Conservation (phyloP, 2,329 filamentous ascomycete genomes). For the Beauveria bassiana region DNA sequence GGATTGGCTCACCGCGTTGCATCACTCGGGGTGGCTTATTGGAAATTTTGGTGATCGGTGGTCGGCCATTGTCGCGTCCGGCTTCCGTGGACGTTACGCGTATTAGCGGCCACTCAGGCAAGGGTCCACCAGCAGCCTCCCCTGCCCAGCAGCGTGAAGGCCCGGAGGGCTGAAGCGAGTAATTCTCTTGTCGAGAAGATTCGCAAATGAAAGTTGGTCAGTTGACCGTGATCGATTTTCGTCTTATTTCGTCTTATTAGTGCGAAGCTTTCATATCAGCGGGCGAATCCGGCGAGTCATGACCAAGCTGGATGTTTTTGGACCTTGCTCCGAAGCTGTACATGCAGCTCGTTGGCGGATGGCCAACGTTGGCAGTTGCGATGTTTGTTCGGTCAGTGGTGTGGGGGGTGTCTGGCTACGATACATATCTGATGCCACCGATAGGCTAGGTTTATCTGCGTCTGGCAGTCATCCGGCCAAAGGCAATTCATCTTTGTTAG, state of each 20-base stretch:
- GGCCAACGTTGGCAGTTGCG: background rate
- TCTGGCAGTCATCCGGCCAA: background rate
- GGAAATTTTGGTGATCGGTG: background rate
- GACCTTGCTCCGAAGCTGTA: background rate
- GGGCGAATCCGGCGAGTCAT: constrained; percentile 2
- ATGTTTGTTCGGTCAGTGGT: background rate
- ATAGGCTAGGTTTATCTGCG: background rate
- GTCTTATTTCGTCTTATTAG: background rate
- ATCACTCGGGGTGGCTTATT: background rate
- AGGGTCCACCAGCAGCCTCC: background rate
- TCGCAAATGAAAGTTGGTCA: background rate
- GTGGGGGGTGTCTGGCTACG: background rate
- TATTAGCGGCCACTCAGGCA: background rate
- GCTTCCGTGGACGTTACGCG: background rate
- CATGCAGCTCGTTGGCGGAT: background rate
- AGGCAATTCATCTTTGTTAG: background rate
- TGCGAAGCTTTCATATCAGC: background rate
- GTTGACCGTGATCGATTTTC: background rate
- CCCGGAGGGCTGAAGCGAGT: background rate
- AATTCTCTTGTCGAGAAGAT: background rate
- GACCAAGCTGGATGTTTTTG: background rate
- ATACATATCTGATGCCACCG: background rate
- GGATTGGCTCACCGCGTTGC: no score
- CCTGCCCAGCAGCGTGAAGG: background rate
- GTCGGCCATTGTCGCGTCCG: background rate